Percentiles rank a stretch among this genome's conserved stretches.
Evolutionary conservation across 768 basidiomycete species (phyloP).

Genomic region (Neoboletus subvelutipes): DNA sequence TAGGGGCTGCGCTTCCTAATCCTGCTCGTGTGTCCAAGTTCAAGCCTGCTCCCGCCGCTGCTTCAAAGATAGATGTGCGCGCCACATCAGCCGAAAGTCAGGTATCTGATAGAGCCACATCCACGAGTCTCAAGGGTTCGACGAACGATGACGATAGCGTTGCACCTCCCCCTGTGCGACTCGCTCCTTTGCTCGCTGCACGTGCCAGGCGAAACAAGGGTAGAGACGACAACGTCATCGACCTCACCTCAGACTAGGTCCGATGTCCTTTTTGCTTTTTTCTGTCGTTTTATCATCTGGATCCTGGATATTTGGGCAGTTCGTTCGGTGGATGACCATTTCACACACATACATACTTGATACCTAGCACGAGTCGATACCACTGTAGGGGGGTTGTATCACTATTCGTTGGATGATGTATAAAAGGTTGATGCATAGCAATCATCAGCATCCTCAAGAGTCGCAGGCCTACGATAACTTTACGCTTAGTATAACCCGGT

Average conservation of each 20-base stretch:
- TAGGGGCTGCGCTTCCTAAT: background rate
- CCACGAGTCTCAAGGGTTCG: background rate
- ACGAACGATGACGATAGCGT: background rate
- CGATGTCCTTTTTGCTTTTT: background rate
- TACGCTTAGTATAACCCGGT: too few relatives aligned
- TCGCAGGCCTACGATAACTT: too few relatives aligned
- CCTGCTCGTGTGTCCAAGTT: constrained; percentile 18
- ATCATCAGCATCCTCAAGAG: too few relatives aligned
- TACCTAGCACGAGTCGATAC: too few relatives aligned
- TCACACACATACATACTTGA: too few relatives aligned
- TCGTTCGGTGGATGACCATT: background rate
- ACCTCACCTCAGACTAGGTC: constrained; percentile 37
- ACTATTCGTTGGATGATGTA: too few relatives aligned
- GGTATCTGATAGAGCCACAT: background rate
- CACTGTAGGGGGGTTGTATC: too few relatives aligned
- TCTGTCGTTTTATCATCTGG: background rate
- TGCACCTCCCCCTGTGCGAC: background rate
- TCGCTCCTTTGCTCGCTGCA: constrained; percentile 24
- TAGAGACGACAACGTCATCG: constrained; percentile 34
- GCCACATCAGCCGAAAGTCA: background rate
- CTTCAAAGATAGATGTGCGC: background rate
- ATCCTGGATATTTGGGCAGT: background rate
- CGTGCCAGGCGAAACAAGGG: constrained; percentile 15
- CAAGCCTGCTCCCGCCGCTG: constrained; percentile 9
- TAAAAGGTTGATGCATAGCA: too few relatives aligned